phyloP scores from a whole-genome alignment of 2,329 filamentous ascomycete species.

The Pseudocercospora macadamiae region DNA sequence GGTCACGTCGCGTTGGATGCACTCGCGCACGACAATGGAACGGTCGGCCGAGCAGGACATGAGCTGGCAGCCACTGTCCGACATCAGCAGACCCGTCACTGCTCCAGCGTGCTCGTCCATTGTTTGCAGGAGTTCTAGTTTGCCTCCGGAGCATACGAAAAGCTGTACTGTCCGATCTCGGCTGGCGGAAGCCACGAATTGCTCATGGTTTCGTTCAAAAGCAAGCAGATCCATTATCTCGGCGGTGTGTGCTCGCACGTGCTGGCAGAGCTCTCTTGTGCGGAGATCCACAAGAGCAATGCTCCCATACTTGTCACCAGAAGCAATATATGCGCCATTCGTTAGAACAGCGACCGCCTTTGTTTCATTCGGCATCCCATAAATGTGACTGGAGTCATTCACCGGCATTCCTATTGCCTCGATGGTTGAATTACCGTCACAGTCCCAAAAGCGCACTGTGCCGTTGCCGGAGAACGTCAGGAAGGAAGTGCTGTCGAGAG shows the following conservation, averaged over 20 bases:
- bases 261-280: conserved; percentile 64
- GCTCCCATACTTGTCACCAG: conserved; percentile 85
- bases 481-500: conserved; percentile 69
- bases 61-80: conserved; percentile 66
- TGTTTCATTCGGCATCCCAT: conserved; percentile 58
- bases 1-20: conserved; percentile 69
- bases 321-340: conserved; percentile 69
- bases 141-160: conserved; percentile 62
- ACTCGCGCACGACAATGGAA: conserved; percentile 79
- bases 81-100: conserved; percentile 76
- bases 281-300: conserved; percentile 62
- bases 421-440: conserved; percentile 68
- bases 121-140: conserved; percentile 77
- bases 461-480: conserved; percentile 88
- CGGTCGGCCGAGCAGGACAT: conserved; percentile 89
- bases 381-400: conserved; percentile 60
- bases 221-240: conserved; percentile 83
- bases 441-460: conserved; percentile 78
- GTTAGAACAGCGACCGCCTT: conserved; percentile 62
- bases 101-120: conserved; percentile 88
- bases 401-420: conserved; percentile 66
- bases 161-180: conserved; percentile 91
- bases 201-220: conserved; percentile 62
- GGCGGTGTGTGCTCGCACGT: conserved; percentile 81
- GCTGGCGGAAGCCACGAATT: conserved; percentile 78